These are phyloP conservation scores for Saitozyma podzolica DNA, from an alignment of 768 basidiomycete genomes.

Conservation along the genomic window DNA sequence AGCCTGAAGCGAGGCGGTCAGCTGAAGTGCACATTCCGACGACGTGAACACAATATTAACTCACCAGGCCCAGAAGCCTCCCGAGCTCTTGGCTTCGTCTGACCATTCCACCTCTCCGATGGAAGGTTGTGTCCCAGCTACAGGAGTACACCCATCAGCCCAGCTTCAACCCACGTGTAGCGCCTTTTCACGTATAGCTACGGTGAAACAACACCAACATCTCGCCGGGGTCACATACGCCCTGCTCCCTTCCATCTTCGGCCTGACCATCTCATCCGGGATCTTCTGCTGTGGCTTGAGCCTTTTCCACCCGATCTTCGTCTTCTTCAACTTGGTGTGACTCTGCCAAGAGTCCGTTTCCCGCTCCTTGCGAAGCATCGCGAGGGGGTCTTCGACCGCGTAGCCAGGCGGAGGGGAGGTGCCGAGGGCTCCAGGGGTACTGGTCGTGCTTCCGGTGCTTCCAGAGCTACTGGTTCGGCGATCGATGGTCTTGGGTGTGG, in stretches of 20 bases:
- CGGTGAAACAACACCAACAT: background rate
- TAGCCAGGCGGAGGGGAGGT: conserved; percentile 6
- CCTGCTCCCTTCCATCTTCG: background rate
- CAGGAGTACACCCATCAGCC: background rate
- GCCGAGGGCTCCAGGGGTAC: background rate
- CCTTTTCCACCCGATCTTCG: conserved; percentile 13
- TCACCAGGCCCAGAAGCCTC: conserved; percentile 12
- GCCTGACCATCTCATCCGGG: conserved; percentile 6
- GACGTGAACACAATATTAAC: background rate
- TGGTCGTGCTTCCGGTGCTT: background rate
- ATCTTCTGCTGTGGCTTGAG: conserved; percentile 9
- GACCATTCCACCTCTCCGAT: background rate
- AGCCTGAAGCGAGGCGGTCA: background rate
- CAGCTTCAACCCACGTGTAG: background rate
- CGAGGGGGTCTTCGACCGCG: conserved; percentile 8
- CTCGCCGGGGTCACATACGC: background rate
- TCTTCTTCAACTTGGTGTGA: conserved; percentile 11
- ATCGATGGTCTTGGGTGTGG: background rate
- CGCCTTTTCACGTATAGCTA: no score
- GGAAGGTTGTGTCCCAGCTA: conserved; percentile 1
- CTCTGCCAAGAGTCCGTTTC: background rate
- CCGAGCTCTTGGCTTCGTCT: background rate
- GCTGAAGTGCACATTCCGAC: background rate
- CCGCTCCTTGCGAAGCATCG: background rate
- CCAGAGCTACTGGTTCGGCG: background rate